Evolutionary conservation across 2,329 filamentous ascomycete genomes (phyloP).

Genomic region (Dothistroma septosporum): DNA sequence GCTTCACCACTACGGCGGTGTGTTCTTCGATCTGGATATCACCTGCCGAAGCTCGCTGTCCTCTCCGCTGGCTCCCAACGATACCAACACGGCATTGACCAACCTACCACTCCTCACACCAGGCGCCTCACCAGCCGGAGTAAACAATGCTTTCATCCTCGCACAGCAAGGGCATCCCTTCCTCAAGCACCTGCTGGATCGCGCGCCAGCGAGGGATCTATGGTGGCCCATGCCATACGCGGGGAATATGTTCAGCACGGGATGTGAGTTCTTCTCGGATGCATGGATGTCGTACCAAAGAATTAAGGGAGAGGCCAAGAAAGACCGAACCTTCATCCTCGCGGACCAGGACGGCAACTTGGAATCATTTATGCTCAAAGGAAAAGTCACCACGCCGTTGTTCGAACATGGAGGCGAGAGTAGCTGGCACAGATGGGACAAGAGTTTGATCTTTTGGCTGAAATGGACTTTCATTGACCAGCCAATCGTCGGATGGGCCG

Average conservation of each 20-base stretch:
- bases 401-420: conserved; percentile 30
- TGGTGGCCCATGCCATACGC: conserved; percentile 29
- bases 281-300: conserved; percentile 26
- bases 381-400: conserved; percentile 26
- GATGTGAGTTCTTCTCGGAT: conserved; percentile 31
- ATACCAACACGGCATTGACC: conserved; percentile 13
- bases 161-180: conserved; percentile 25
- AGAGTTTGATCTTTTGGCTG: not conserved
- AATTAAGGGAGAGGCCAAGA: conserved; percentile 4
- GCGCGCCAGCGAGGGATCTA: conserved; percentile 21
- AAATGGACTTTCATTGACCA: not conserved
- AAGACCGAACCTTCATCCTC: conserved; percentile 25
- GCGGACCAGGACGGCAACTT: conserved; percentile 24
- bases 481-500: not conserved
- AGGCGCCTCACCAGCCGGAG: conserved; percentile 28
- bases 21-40: conserved; percentile 30
- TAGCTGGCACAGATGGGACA: conserved; percentile 32
- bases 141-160: conserved; percentile 34
- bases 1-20: conserved; percentile 28
- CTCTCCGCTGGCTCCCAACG: conserved; percentile 7
- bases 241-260: conserved; percentile 32
- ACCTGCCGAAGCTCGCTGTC: conserved; percentile 26
- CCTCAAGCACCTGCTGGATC: conserved; percentile 19
- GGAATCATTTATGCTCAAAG: conserved; percentile 29
- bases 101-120: conserved; percentile 26